phyloP scores from a whole-genome alignment of 768 basidiomycete species.

The Lactarius evosmus region DNA sequence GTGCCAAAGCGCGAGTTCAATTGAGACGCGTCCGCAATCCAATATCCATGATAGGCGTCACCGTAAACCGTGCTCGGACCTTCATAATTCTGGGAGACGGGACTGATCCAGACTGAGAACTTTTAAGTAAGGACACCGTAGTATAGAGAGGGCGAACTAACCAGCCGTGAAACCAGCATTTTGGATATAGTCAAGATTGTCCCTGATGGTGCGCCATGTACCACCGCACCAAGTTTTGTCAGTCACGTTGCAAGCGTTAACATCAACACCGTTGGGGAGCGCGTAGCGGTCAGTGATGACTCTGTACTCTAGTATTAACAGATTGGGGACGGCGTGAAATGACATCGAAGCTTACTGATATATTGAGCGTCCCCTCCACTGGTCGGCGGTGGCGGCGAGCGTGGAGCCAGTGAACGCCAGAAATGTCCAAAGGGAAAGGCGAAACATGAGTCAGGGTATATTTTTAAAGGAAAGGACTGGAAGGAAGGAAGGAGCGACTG shows the following conservation, averaged over 20 bases:
- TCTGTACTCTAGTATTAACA: slow-evolving; percentile 34
- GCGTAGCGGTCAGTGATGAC: slow-evolving; percentile 77
- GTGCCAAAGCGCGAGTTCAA: slow-evolving; percentile 74
- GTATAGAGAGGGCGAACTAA: slow-evolving; percentile 32
- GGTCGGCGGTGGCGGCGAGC: slow-evolving; percentile 60
- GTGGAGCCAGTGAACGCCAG: slow-evolving; percentile 35
- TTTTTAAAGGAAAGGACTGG: not conserved
- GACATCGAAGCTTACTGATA: slow-evolving; percentile 56
- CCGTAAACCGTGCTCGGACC: slow-evolving; percentile 71
- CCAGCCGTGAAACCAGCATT: slow-evolving; percentile 78
- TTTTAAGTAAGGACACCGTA: not conserved
- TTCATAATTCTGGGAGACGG: slow-evolving; percentile 73
- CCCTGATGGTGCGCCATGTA: slow-evolving; percentile 70
- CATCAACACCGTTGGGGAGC: slow-evolving; percentile 51
- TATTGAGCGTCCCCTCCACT: slow-evolving; percentile 75
- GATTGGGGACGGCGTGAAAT: not conserved
- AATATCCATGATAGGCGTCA: slow-evolving; percentile 85
- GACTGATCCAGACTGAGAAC: slow-evolving; percentile 73
- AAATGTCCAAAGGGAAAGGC: slow-evolving; percentile 26
- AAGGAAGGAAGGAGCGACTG: slow-evolving; percentile 9
- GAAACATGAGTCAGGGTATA: slow-evolving; percentile 10
- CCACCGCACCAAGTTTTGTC: slow-evolving; percentile 80
- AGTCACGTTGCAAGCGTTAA: slow-evolving; percentile 53
- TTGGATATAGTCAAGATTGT: slow-evolving; percentile 84
- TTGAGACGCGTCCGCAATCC: slow-evolving; percentile 64